phyloP scores from a whole-genome alignment of 768 basidiomycete species.

The Amylocystis lapponica region DNA sequence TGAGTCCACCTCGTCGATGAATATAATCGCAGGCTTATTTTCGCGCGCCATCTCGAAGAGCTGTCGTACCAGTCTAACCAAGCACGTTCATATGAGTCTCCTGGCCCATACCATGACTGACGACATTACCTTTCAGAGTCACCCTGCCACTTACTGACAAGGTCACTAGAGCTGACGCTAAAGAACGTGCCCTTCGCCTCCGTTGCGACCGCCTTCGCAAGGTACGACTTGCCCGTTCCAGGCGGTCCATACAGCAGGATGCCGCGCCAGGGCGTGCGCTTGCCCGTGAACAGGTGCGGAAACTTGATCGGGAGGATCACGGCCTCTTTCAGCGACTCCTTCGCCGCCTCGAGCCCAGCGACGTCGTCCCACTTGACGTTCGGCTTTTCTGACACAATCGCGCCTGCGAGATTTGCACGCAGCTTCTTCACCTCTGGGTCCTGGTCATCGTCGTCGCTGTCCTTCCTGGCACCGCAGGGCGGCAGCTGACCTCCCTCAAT shows the following conservation, averaged over 20 bases:
- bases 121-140: constrained; percentile 84
- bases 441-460: constrained; percentile 61
- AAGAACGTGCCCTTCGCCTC: constrained; percentile 99
- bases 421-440: constrained; percentile 97
- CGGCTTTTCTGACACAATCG: constrained; percentile 90
- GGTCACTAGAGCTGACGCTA: constrained; percentile 88
- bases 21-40: constrained; percentile 95
- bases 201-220: constrained; percentile 98
- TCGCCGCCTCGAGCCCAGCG: constrained; percentile 91
- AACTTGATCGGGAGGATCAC: constrained; percentile 99
- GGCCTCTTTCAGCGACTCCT: constrained; percentile 94
- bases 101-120: no score
- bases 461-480: constrained; percentile 26
- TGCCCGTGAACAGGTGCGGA: constrained; percentile 96
- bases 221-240: constrained; percentile 93
- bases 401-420: constrained; percentile 80
- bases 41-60: constrained; percentile 95
- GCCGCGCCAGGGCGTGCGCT: constrained; percentile 95
- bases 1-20: constrained; percentile 98
- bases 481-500: constrained; percentile 1
- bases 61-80: constrained; percentile 92
- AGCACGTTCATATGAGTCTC: no score
- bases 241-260: constrained; percentile 97
- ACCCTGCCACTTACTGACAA: constrained; percentile 99
- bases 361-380: constrained; percentile 99